These are phyloP conservation scores for Candida succiphila DNA, from an alignment of 805 yeast species.

Conservation along the genomic window DNA sequence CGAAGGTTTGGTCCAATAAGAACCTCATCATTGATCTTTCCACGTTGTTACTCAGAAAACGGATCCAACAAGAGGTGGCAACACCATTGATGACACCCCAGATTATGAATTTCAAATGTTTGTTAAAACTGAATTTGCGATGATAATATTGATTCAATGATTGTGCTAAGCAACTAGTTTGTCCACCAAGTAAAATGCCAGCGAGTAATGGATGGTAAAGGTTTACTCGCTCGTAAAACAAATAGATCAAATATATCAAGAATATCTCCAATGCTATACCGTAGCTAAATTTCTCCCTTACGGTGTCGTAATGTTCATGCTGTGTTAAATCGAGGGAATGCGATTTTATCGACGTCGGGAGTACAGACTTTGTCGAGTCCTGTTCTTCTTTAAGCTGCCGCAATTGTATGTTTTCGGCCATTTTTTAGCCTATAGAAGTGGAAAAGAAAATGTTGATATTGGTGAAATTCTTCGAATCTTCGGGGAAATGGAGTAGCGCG, in stretches of 20 bases:
- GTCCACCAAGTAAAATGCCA: conserved; percentile 16
- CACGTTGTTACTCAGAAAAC: conserved; percentile 27
- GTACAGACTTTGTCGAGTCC: no score
- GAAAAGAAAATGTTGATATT: no score
- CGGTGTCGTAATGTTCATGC: conserved; percentile 4
- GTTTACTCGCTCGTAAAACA: conserved; percentile 17
- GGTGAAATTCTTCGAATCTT: no score
- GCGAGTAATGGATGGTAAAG: conserved; percentile 15
- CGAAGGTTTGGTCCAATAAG: conserved; percentile 42
- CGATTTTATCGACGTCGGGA: no score
- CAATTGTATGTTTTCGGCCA: no score
- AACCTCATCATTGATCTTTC: conserved; percentile 30
- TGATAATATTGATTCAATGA: conserved; percentile 19
- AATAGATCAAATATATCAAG: conserved; percentile 11
- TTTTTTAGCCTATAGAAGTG: no score
- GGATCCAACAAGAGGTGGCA: conserved; percentile 45
- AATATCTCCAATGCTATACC: conserved; percentile 14
- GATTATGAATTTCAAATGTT: conserved; percentile 35
- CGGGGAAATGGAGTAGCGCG: no score
- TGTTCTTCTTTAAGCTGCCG: no score
- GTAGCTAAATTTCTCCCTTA: conserved; percentile 15
- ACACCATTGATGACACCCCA: conserved; percentile 58
- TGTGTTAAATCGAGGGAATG: background rate
- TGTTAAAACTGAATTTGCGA: conserved; percentile 10
- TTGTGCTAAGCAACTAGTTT: conserved; percentile 20